A percentile compares a stretch with the other conserved stretches of the same genome.
phyloP scores from a whole-genome alignment of 2,329 filamentous ascomycete genomes.

The Colletotrichum sp. region DNA sequence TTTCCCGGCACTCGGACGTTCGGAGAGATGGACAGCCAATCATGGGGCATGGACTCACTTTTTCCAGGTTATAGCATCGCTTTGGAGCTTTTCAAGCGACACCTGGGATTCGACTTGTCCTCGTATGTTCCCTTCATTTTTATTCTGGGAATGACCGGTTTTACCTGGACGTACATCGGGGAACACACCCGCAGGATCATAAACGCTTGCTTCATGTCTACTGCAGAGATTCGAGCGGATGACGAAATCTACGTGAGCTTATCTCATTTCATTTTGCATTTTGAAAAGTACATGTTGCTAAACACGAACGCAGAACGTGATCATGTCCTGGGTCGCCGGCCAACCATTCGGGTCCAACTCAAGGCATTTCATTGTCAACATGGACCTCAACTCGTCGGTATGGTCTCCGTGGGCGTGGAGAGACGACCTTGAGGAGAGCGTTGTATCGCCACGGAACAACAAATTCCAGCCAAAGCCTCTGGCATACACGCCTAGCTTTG shows the following conservation, averaged over 20 bases:
- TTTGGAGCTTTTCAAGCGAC: background rate
- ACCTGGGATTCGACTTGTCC: background rate
- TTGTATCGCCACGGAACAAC: background rate
- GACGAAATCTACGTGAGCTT: background rate
- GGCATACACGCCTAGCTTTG: background rate
- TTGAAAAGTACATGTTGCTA: too few species aligned
- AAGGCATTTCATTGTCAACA: background rate
- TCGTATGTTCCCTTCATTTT: background rate
- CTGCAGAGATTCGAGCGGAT: background rate
- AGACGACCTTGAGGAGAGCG: background rate
- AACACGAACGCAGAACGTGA: background rate
- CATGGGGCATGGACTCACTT: background rate
- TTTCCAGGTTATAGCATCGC: background rate
- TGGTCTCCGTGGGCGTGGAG: background rate
- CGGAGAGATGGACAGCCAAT: rapidly evolving
- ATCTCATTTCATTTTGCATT: too few species aligned
- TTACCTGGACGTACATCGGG: rapidly evolving
- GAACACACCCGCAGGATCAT: background rate
- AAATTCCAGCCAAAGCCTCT: background rate
- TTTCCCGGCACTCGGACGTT: rapidly evolving
- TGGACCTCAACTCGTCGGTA: background rate
- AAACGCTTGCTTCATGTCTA: background rate
- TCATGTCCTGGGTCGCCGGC: background rate
- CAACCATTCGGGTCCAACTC: background rate
- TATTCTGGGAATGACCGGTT: background rate